Evolutionary conservation across 179 eudicot species (phyloP).

Genomic region (Actinidia polygama): DNA sequence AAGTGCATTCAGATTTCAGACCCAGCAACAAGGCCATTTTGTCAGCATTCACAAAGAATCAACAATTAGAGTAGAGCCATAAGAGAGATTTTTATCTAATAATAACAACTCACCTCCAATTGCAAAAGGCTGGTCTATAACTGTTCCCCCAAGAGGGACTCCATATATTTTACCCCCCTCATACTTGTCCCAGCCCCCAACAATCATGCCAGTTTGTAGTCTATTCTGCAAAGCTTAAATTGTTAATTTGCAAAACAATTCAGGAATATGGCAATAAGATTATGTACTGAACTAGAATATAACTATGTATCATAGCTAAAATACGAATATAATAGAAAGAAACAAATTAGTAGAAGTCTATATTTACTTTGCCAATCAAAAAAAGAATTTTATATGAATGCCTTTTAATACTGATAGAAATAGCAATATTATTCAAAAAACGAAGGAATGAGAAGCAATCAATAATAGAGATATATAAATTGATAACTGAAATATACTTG

Average conservation of each 20-base stretch:
- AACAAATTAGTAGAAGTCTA: background rate
- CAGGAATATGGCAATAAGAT: background rate
- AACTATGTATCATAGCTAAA: too few species aligned
- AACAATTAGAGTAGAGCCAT: background rate
- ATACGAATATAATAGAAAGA: too few species aligned
- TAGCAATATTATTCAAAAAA: background rate
- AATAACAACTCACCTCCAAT: conserved; percentile 73
- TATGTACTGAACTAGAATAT: too few species aligned
- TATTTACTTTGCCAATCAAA: too few species aligned
- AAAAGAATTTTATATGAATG: background rate
- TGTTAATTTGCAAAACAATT: background rate
- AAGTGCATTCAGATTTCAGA: background rate
- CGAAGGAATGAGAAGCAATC: background rate
- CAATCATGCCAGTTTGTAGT: conserved; percentile 92
- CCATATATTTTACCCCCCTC: conserved; percentile 97
- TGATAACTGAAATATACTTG: background rate
- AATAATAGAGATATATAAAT: background rate
- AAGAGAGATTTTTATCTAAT: background rate
- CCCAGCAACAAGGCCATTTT: background rate
- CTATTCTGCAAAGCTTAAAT: conserved; percentile 52
- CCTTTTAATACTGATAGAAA: background rate
- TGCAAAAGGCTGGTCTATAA: conserved; percentile 93
- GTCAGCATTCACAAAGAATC: background rate
- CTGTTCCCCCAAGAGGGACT: conserved; percentile 94
- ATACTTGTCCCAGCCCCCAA: conserved; percentile 98